These are phyloP conservation scores for Gossypium davidsonii DNA, from an alignment of 441 rosid species.

Conservation along the genomic window DNA sequence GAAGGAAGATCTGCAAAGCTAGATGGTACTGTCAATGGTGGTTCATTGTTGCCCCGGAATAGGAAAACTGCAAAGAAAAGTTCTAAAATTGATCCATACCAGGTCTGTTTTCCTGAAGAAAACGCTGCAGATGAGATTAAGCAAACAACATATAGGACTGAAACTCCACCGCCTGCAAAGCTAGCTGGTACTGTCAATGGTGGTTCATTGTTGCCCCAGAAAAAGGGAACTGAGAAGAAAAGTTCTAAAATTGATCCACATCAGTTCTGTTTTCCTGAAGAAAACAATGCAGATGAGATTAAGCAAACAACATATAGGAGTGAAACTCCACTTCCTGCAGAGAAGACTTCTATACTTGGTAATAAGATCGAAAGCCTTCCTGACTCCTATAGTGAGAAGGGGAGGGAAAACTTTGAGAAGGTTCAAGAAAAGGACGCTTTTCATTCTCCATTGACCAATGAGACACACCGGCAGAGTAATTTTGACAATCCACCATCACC, in stretches of 20 bases:
- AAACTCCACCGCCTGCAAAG: conserved; percentile 14
- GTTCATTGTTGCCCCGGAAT: conserved; percentile 31
- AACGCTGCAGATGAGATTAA: conserved; percentile 32
- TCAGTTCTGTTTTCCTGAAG: conserved; percentile 31
- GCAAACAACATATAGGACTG: conserved; percentile 23
- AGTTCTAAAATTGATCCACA: conserved; percentile 23
- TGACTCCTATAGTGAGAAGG: conserved; percentile 23
- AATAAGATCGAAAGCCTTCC: conserved; percentile 29
- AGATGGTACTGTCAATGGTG: conserved; percentile 27
- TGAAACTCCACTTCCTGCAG: conserved; percentile 27
- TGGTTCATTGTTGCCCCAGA: conserved; percentile 31
- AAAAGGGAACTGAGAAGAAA: conserved; percentile 36
- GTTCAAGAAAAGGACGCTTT: conserved; percentile 25
- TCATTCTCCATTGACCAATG: conserved; percentile 7
- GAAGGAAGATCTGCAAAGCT: conserved; percentile 38
- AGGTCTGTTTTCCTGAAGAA: conserved; percentile 30
- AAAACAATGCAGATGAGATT: conserved; percentile 32
- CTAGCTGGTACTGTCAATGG: conserved; percentile 26
- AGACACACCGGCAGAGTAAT: conserved; percentile 22
- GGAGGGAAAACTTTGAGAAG: conserved; percentile 25
- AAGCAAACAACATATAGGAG: conserved; percentile 29
- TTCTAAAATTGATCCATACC: conserved; percentile 26
- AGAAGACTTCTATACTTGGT: conserved; percentile 44
- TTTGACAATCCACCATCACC: conserved; percentile 24
- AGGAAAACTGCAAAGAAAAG: conserved; percentile 34